These are phyloP conservation scores for Lepidopterella palustris DNA, from an alignment of 495 filamentous ascomycete genomes.

Conservation along the genomic window DNA sequence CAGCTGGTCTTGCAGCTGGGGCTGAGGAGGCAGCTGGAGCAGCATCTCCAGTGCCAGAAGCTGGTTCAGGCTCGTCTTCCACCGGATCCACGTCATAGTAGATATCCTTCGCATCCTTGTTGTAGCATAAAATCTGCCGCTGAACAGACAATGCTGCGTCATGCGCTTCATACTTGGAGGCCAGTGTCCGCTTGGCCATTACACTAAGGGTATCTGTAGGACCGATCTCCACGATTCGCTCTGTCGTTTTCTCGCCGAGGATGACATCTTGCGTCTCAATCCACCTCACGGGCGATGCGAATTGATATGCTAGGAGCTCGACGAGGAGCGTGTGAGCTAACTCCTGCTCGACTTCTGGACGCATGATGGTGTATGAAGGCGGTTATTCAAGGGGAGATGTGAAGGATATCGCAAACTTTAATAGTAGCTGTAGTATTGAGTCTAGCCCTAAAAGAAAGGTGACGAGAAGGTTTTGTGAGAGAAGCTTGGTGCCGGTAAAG, in stretches of 20 bases:
- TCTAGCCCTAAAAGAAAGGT: neutral
- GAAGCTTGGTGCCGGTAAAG: neutral
- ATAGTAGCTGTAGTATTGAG: neutral
- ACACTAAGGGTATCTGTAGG: conserved; percentile 96
- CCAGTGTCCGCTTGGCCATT: conserved; percentile 94
- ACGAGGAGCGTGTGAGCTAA: conserved; percentile 95
- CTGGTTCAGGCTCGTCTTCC: conserved; percentile 74
- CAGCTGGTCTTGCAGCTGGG: conserved; percentile 33
- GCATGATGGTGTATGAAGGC: conserved; percentile 64
- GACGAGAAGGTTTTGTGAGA: neutral
- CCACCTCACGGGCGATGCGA: conserved; percentile 97
- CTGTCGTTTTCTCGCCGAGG: conserved; percentile 87
- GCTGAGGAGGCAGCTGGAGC: conserved; percentile 48
- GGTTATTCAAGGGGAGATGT: no score
- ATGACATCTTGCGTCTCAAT: conserved; percentile 99
- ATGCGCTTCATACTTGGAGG: conserved; percentile 97
- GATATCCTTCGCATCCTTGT: conserved; percentile 98
- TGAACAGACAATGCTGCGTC: conserved; percentile 94
- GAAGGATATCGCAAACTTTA: neutral
- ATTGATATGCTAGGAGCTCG: conserved; percentile 97
- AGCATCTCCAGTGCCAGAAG: conserved; percentile 43
- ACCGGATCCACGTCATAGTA: conserved; percentile 98
- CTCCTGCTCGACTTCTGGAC: conserved; percentile 97
- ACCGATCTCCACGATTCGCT: conserved; percentile 96
- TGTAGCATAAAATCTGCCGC: conserved; percentile 97